Evolutionary conservation across 169 alveolate genomes (phyloP), one percentile per base, ranked within the genome.

Genomic region (Eimeria praecox): DNA sequence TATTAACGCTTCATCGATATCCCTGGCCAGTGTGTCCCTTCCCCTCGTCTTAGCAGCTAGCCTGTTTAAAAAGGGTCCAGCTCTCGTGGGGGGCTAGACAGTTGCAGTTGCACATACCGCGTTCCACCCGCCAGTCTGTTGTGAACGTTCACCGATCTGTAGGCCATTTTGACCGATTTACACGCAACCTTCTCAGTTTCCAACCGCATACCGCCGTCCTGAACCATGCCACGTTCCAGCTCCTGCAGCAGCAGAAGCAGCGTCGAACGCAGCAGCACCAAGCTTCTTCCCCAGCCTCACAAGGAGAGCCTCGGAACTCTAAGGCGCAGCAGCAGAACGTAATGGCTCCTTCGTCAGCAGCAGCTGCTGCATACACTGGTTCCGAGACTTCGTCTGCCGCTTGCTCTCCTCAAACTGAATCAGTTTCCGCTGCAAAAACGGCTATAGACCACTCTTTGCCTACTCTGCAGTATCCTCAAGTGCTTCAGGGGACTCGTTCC

Each of bases 161-260:
- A 86, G 93, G 93, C 42, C 93, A 86, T 46, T 86, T 86, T 30
- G 93, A 86, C 42, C 54, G 93, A 9, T 86, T 86, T 22, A 86
- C 80, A 1, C 77, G 93, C 35, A 86, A 86, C 93, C 82, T 86
- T 9, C 77, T 86, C 0, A 59, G 93, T 24, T 86, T 86, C 27
- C 93, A 86, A 71, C 93, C 93, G 40, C 93, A 86, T 27, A 86
- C 93, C 1, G 93, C 93, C 33, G 93, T 86, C 38, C 59, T 86
- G 1, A 86, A 86, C 49, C 82, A 86, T 64, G 52, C 80, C 62
- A 86, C 93, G 0, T 54, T 59, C 44, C 93, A 71, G 40, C 40
- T 59, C 20, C 64, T 86, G 56, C 77, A 24, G 42, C 93, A 86
- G 82, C 93, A 86, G 59, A 33, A 59, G 62, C 93, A 62, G 62